phyloP scores from a whole-genome alignment of 768 basidiomycete genomes.

The Pleurotus cornucopiae region DNA sequence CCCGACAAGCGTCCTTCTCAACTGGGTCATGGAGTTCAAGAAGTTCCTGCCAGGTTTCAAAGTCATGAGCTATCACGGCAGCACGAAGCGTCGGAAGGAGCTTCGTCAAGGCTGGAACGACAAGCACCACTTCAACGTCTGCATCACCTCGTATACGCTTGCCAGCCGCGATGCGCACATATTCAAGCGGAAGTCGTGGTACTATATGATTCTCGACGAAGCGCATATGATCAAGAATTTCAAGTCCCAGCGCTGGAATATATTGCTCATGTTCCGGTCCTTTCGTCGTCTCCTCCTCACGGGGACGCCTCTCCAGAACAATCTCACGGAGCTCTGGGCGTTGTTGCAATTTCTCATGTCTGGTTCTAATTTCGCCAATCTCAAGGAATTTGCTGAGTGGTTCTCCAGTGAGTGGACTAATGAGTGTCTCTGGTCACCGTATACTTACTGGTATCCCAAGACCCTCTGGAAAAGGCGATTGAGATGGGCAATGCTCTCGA shows the following conservation, averaged over 20 bases:
- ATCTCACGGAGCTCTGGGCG: constrained; percentile 93
- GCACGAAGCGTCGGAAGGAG: constrained; percentile 83
- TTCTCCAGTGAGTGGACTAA: constrained; percentile 76
- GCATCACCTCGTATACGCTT: constrained; percentile 90
- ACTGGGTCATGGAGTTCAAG: constrained; percentile 98
- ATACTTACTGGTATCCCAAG: constrained; percentile 31
- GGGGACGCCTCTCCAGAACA: constrained; percentile 96
- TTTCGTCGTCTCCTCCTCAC: constrained; percentile 87
- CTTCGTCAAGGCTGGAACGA: constrained; percentile 89
- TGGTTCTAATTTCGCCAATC: constrained; percentile 81
- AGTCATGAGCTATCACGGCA: constrained; percentile 87
- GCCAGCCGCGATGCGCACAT: constrained; percentile 89
- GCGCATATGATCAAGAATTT: constrained; percentile 99
- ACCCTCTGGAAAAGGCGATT: constrained; percentile 91
- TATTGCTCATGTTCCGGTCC: constrained; percentile 81
- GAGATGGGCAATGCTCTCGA: constrained; percentile 76
- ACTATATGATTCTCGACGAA: constrained; percentile 95
- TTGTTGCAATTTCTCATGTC: constrained; percentile 93
- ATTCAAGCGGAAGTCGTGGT: constrained; percentile 91
- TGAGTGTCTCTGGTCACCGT: neutral
- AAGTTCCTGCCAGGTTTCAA: constrained; percentile 90
- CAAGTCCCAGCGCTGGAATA: constrained; percentile 91
- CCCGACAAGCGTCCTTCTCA: constrained; percentile 90
- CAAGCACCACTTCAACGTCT: constrained; percentile 87
- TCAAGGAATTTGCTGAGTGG: constrained; percentile 95